A percentile compares a stretch with the other conserved stretches of the same genome.
These are phyloP conservation scores for Linum lewisii DNA, from an alignment of 345 rosid species.

Conservation along the genomic window DNA sequence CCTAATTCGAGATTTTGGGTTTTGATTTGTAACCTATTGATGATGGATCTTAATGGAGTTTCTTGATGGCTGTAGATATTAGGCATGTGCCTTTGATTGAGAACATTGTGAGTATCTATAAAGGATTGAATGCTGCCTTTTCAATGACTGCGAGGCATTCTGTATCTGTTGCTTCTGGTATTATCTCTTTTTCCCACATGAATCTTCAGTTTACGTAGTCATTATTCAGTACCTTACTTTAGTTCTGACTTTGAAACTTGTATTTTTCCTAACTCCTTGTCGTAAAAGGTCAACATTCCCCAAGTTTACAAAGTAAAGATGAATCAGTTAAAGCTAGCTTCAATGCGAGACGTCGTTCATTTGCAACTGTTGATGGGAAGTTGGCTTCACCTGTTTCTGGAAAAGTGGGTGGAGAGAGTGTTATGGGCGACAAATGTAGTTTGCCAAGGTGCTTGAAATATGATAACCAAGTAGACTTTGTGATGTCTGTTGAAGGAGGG, in stretches of 20 bases:
- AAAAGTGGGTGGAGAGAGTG: conserved; percentile 17
- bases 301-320: not conserved
- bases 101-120: conserved; percentile 50
- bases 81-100: conserved; percentile 46
- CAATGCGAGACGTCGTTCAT: conserved; percentile 10
- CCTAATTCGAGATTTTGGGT: too few species aligned
- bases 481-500: conserved; percentile 13
- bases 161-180: conserved; percentile 23
- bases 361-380: not conserved
- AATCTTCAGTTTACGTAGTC: not conserved
- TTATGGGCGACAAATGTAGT: conserved; percentile 8
- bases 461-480: conserved; percentile 18
- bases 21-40: not conserved
- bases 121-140: conserved; percentile 47
- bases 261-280: not conserved
- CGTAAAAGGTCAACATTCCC: conserved; percentile 8
- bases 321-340: conserved; percentile 6
- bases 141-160: conserved; percentile 25
- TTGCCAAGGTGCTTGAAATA: conserved; percentile 6
- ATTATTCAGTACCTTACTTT: not conserved
- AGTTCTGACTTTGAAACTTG: not conserved
- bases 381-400: conserved; percentile 7
- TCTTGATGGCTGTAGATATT: conserved; percentile 30
- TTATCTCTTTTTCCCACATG: not conserved
- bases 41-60: not conserved